These are phyloP conservation scores for Thalassiosira exigua DNA, from an alignment of 352 stramenopile genomes.

Conservation along the genomic window DNA sequence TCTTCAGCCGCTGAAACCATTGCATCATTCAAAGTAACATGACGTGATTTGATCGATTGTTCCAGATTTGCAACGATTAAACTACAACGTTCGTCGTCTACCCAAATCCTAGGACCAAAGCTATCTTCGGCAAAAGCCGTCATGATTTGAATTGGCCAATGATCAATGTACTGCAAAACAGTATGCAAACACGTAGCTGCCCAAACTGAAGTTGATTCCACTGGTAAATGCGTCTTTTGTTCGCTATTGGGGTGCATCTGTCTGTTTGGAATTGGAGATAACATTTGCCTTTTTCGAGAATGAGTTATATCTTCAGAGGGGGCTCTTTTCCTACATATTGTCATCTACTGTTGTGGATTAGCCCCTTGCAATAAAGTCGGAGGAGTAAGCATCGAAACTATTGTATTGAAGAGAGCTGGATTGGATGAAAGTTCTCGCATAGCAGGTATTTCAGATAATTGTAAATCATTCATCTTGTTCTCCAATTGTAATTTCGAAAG, in stretches of 20 bases:
- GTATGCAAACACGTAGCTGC: slow-evolving; percentile 69
- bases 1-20: slow-evolving; percentile 34
- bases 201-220: slow-evolving; percentile 39
- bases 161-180: slow-evolving; percentile 65
- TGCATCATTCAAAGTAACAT: slow-evolving; percentile 1
- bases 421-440: slow-evolving; percentile 31
- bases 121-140: slow-evolving; percentile 74
- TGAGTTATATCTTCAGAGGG: slow-evolving; percentile 37
- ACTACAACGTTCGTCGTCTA: slow-evolving; percentile 65
- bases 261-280: slow-evolving; percentile 22
- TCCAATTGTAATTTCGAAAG: too few species aligned
- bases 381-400: slow-evolving; percentile 32
- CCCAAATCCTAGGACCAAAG: slow-evolving; percentile 75
- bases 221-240: slow-evolving; percentile 11
- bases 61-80: slow-evolving; percentile 68
- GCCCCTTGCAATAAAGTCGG: neutral
- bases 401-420: slow-evolving; percentile 20
- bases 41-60: slow-evolving; percentile 6
- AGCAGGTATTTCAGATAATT: slow-evolving; percentile 38
- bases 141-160: slow-evolving; percentile 75
- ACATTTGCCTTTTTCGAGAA: slow-evolving; percentile 19
- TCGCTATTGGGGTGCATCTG: slow-evolving; percentile 4
- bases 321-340: slow-evolving; percentile 36
- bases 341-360: slow-evolving; percentile 12
- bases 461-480: slow-evolving; percentile 3